Percentiles rank a stretch among this genome's conserved stretches.
These are phyloP conservation scores for Cystofilobasidium ferigula DNA, from an alignment of 768 basidiomycete species.

Conservation along the genomic window DNA sequence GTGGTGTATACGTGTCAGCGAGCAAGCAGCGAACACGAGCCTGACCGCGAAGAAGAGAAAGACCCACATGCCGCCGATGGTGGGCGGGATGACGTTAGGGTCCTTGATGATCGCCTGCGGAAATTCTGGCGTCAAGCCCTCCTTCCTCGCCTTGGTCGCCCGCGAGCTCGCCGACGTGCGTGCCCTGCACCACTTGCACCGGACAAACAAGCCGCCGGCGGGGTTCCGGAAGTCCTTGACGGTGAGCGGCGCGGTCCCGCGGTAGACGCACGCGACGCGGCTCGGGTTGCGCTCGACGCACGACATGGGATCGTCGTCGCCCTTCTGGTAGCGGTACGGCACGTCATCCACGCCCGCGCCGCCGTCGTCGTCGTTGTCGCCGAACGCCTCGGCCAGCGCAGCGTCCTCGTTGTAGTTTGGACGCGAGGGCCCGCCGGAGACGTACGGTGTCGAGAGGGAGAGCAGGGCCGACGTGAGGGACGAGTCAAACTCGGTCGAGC, in stretches of 20 bases:
- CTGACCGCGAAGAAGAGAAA: not conserved
- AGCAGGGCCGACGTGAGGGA: not conserved
- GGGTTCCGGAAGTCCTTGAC: constrained; percentile 3
- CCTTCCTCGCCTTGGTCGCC: not conserved
- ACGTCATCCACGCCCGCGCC: not conserved
- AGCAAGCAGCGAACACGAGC: too few relatives aligned
- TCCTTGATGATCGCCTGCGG: not conserved
- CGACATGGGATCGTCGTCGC: not conserved
- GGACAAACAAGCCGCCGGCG: constrained; percentile 1
- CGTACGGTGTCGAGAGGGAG: not conserved
- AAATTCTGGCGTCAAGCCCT: not conserved
- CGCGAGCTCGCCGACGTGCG: not conserved
- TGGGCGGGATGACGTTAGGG: not conserved
- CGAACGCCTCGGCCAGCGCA: not conserved
- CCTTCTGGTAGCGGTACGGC: not conserved
- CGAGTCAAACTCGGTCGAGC: constrained; percentile 1
- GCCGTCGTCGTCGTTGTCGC: not conserved
- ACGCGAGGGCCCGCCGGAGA: not conserved
- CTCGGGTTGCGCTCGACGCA: constrained; percentile 4
- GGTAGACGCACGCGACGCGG: constrained; percentile 1
- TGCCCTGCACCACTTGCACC: not conserved
- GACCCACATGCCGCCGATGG: constrained; percentile 2
- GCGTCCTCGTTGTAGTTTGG: not conserved
- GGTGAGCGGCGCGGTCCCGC: not conserved
- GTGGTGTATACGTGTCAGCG: not conserved